Evolutionary conservation across 2,329 filamentous ascomycete species (phyloP), one percentile per base, ranked within the genome.

Genomic region (Trichoderma atroviride): DNA sequence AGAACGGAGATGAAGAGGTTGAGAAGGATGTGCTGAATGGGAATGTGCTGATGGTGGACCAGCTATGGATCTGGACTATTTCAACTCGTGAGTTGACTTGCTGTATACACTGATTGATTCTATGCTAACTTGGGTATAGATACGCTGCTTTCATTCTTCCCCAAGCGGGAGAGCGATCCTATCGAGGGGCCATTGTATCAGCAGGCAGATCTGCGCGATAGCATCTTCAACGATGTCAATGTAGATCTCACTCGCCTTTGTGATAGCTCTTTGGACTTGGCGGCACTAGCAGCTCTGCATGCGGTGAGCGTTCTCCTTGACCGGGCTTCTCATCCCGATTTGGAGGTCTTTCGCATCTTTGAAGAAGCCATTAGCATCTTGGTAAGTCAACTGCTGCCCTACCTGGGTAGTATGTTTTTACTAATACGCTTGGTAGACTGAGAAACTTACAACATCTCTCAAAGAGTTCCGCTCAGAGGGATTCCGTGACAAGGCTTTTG

Each of bases 31-130:
- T 86, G 2, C 74, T 84, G 2, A 82, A 87, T 31, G 86, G 87
- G 0, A 89, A 89, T 50, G 82, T 88, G 3, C 76, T 91, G n/a
- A 90, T 91, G 87, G 86, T 91, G 0, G 89, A 91, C 69, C 88
- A 91, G 73, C 76, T 91, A 1, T 91, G 88, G 88, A 75, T 90
- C 0, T 88, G 86, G 86, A 83, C 82, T 0, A 81, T 88, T n/a
- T 82, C 87, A 67, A 84, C 80, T 19, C 83, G 85, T 86, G 74
- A 78, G 83, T 78, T 27, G 19, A 35, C 6, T 29, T 3, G 7
- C 16, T 24, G n/a, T 5, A 40, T 50, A 5, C 11, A 11, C 35
- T 27, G 13, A 37, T 37, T 43, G 11, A 5, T 40, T 4, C 16
- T 9, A n/a, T 9, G 33, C 71, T 74, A 31, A 76, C 60, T 24